Evolutionary conservation across 371 early-diverging fungal genomes (phyloP).

Genomic region (Mucor velutinosus): DNA sequence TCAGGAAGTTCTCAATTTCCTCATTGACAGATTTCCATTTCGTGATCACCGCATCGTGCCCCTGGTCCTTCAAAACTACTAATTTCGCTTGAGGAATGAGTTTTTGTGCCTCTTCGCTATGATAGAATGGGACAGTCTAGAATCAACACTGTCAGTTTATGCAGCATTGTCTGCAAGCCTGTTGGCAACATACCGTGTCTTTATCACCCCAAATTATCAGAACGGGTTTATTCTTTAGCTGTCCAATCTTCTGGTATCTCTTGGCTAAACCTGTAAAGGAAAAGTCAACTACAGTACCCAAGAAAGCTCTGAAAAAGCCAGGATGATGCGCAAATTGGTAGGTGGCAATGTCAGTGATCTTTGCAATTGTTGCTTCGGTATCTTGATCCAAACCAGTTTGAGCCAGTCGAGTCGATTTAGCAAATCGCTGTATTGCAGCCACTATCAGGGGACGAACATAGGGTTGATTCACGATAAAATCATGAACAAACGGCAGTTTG

Average conservation of each 20-base stretch:
- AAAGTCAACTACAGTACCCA: constrained; percentile 41
- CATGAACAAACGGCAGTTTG: constrained; percentile 7
- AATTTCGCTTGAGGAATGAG: constrained; percentile 35
- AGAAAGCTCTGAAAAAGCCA: constrained; percentile 51
- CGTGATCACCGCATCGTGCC: constrained; percentile 42
- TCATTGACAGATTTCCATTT: constrained; percentile 21
- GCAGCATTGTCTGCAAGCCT: not conserved
- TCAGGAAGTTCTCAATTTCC: constrained; percentile 5
- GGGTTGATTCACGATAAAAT: constrained; percentile 19
- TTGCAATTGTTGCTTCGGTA: not conserved
- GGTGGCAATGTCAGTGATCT: constrained; percentile 12
- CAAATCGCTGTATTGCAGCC: not conserved
- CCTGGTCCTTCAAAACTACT: constrained; percentile 28
- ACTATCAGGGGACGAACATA: constrained; percentile 16
- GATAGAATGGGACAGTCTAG: constrained; percentile 42
- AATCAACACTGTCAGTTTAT: not conserved
- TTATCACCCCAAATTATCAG: constrained; percentile 51
- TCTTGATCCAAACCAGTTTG: constrained; percentile 6
- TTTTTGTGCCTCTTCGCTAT: constrained; percentile 15
- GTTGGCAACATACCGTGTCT: constrained; percentile 34
- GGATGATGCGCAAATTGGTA: constrained; percentile 48
- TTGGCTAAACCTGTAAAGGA: constrained; percentile 37
- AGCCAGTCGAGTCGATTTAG: not conserved
- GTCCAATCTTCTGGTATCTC: constrained; percentile 39
- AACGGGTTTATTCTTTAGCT: constrained; percentile 20